A percentile compares a stretch with the other conserved stretches of the same genome.
Evolutionary conservation across 257 asterid genomes (phyloP).

Genomic region (Rauvolfia tetraphylla): DNA sequence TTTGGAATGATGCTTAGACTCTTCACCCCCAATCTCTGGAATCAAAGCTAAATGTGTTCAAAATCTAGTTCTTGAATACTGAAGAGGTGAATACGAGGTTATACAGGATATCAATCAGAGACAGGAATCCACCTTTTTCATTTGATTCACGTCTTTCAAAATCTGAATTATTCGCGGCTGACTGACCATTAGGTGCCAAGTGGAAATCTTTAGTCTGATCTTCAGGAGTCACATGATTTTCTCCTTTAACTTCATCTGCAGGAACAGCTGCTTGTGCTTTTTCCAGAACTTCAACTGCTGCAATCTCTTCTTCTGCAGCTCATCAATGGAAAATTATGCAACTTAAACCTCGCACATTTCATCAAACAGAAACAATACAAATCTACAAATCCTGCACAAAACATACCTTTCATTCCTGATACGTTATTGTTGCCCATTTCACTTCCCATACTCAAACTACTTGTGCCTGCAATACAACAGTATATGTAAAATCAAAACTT

Average conservation of each 20-base stretch:
- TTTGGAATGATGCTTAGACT: constrained; percentile 8
- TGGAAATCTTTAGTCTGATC: constrained; percentile 24
- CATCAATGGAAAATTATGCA: not conserved
- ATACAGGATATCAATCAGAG: not conserved
- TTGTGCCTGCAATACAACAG: constrained; percentile 34
- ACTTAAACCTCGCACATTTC: not conserved
- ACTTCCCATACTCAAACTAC: constrained; percentile 27
- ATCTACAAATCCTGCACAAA: not conserved
- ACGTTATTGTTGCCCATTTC: constrained; percentile 80
- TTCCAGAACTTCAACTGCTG: constrained; percentile 20
- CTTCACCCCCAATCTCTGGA: constrained; percentile 14
- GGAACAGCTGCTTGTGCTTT: constrained; percentile 14
- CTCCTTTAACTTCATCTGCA: constrained; percentile 25
- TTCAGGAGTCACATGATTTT: constrained; percentile 27
- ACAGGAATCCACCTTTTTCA: constrained; percentile 35
- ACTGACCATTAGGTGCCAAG: constrained; percentile 17
- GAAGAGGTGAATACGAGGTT: not conserved
- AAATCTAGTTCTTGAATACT: not conserved
- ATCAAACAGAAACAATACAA: not conserved
- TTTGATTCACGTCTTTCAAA: constrained; percentile 12
- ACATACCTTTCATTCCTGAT: constrained; percentile 58
- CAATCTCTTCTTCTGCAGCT: constrained; percentile 33
- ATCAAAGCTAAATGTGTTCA: not conserved
- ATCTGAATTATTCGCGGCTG: constrained; percentile 12
- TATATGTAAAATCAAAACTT: constrained; percentile 14